Conservation (phyloP, 1,139 yeast species). For the Wickerhamiella pararugosa region DNA sequence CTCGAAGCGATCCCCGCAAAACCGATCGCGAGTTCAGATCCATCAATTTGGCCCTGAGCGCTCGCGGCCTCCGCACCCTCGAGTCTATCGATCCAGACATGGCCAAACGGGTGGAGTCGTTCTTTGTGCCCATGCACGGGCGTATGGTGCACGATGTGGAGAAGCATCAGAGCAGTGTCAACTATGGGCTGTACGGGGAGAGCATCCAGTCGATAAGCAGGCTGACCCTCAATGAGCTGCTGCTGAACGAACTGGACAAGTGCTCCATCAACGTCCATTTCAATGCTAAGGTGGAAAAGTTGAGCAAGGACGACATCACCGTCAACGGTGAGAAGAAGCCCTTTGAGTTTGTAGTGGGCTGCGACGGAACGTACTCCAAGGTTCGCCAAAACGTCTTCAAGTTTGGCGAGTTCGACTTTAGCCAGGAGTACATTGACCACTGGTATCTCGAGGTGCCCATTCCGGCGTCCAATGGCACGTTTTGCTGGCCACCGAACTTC, state of each 20-base stretch:
- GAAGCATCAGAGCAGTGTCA: constrained; percentile 54
- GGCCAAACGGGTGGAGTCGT: constrained; percentile 40
- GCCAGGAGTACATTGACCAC: constrained; percentile 71
- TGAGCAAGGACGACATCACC: constrained; percentile 1
- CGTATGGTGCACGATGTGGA: constrained; percentile 68
- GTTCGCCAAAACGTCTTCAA: constrained; percentile 59
- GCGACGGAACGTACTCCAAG: constrained; percentile 77
- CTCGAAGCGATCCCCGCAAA: constrained; percentile 29
- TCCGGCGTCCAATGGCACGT: constrained; percentile 32
- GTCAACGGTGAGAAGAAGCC: constrained; percentile 2
- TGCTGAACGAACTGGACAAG: constrained; percentile 48
- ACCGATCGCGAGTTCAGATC: constrained; percentile 29
- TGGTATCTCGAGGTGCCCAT: constrained; percentile 70
- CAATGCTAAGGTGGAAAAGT: constrained; percentile 37
- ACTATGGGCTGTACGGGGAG: constrained; percentile 76
- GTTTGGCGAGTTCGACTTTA: constrained; percentile 46
- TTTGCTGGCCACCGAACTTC: constrained; percentile 54
- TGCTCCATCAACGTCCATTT: constrained; percentile 36
- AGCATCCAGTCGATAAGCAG: constrained; percentile 77
- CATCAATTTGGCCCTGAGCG: constrained; percentile 76
- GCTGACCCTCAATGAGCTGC: constrained; percentile 44
- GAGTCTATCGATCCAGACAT: constrained; percentile 43
- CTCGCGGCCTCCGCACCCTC: constrained; percentile 64
- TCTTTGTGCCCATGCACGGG: constrained; percentile 73
- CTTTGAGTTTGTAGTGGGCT: constrained; percentile 55